phyloP scores from a whole-genome alignment of 306 rosid species.

The Trifolium subterraneum region DNA sequence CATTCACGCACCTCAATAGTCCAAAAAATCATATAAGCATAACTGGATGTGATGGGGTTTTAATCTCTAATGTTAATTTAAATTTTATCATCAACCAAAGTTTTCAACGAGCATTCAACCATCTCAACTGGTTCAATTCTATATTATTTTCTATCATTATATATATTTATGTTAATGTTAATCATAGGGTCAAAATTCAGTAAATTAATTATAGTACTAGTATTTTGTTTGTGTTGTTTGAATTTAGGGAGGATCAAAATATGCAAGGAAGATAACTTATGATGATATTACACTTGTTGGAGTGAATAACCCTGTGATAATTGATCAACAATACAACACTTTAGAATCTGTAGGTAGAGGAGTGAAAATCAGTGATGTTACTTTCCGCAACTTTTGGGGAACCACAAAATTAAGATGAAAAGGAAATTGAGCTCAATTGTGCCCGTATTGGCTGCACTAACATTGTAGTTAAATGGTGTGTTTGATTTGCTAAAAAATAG shows the following conservation, averaged over 20 bases:
- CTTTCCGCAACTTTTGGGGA: background rate
- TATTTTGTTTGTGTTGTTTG: background rate
- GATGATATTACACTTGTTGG: slow-evolving; percentile 41
- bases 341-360: background rate
- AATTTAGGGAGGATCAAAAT: background rate
- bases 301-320: slow-evolving; percentile 46
- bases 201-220: background rate
- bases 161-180: too few relatives aligned
- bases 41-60: background rate
- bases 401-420: background rate
- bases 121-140: background rate
- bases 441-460: background rate
- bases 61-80: background rate
- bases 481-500: too few relatives aligned
- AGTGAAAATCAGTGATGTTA: slow-evolving; percentile 49
- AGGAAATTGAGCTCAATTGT: background rate
- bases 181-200: too few relatives aligned
- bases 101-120: background rate
- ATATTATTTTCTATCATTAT: too few relatives aligned
- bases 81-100: background rate
- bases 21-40: background rate
- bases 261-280: background rate
- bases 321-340: slow-evolving; percentile 43
- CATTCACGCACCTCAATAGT: background rate
- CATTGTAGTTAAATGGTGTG: too few relatives aligned